Percentiles rank a stretch among this genome's conserved stretches.
phyloP scores from a whole-genome alignment of 2,329 filamentous ascomycete genomes.

The Cladosporium sp. region DNA sequence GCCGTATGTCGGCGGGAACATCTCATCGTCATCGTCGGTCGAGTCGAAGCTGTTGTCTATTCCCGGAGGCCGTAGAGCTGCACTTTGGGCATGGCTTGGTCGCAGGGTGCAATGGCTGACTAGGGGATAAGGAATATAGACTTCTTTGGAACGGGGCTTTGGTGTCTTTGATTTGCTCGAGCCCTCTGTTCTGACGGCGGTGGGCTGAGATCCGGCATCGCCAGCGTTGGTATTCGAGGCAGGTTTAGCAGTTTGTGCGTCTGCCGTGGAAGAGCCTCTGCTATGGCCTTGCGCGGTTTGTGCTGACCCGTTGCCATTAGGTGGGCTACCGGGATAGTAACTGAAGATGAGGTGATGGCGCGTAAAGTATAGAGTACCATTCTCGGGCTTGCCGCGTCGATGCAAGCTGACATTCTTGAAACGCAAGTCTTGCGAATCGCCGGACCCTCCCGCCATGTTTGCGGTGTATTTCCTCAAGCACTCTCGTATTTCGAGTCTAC shows the following conservation, averaged over 20 bases:
- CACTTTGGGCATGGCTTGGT: slow-evolving; percentile 38
- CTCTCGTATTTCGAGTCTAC: no score
- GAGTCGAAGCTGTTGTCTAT: neutral
- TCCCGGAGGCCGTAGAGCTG: neutral
- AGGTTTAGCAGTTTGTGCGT: neutral
- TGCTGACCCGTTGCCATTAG: neutral
- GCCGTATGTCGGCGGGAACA: slow-evolving; percentile 27
- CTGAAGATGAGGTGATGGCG: slow-evolving; percentile 61
- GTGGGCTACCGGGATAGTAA: slow-evolving; percentile 38
- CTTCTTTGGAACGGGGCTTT: slow-evolving; percentile 53
- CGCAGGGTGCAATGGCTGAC: slow-evolving; percentile 74
- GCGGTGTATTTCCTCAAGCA: neutral
- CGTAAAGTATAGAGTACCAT: slow-evolving; percentile 56
- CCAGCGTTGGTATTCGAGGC: slow-evolving; percentile 10
- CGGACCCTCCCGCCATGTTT: slow-evolving; percentile 1
- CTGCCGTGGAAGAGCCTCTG: neutral
- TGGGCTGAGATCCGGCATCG: slow-evolving; percentile 10
- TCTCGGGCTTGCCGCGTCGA: slow-evolving; percentile 50
- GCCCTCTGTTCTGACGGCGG: neutral
- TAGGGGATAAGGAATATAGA: slow-evolving; percentile 94
- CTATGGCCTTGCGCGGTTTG: slow-evolving; percentile 17
- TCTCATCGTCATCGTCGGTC: slow-evolving; percentile 15
- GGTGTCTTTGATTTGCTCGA: slow-evolving; percentile 13
- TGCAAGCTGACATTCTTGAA: slow-evolving; percentile 58
- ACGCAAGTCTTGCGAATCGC: slow-evolving; percentile 13